Conservation (phyloP, 352 stramenopile species). For the Pythium chondricola region DNA sequence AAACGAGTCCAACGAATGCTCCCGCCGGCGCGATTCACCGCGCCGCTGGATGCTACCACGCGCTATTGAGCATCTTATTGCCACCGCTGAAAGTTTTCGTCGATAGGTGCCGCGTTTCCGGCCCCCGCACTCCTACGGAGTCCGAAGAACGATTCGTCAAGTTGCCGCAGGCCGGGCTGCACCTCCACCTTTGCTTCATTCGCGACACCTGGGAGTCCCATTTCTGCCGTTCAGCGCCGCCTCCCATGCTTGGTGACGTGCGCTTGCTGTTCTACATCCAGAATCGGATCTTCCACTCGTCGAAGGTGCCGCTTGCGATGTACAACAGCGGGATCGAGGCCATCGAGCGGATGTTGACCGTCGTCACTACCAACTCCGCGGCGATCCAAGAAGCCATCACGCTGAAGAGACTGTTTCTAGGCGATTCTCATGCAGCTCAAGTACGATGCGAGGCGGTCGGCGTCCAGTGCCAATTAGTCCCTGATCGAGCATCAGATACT, state of each 20-base stretch:
- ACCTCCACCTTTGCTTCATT: background rate
- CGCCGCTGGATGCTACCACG: conserved; percentile 1
- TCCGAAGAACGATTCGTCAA: background rate
- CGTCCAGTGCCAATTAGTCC: no score
- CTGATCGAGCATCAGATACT: no score
- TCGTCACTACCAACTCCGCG: background rate
- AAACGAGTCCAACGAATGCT: no score
- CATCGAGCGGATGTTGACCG: background rate
- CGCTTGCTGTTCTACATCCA: background rate
- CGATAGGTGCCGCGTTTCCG: background rate
- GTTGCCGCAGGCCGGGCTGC: background rate
- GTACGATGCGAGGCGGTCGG: no score
- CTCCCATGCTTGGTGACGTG: background rate
- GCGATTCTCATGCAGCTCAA: no score
- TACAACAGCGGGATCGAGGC: background rate
- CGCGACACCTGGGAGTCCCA: background rate
- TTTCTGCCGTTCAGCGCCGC: background rate
- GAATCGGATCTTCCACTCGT: background rate
- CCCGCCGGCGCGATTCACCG: background rate
- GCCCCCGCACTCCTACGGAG: background rate
- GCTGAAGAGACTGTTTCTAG: background rate
- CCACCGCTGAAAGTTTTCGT: background rate
- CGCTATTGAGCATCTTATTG: background rate
- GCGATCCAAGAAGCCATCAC: background rate
- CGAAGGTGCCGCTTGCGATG: background rate